phyloP scores from a whole-genome alignment of 495 filamentous ascomycete species.

The Tuber borchii region DNA sequence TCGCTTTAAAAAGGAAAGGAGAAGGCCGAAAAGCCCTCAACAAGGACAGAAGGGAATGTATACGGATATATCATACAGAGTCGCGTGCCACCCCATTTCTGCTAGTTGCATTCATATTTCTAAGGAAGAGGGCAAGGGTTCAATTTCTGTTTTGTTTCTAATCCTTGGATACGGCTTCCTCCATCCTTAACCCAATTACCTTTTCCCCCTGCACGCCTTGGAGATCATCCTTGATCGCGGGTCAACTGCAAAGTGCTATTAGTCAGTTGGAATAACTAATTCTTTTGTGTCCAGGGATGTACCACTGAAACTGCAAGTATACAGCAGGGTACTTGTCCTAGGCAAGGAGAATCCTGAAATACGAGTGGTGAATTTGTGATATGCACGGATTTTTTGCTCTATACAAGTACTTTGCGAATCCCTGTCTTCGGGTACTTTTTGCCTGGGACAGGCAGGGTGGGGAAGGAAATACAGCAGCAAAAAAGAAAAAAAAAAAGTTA shows the following conservation, averaged over 20 bases:
- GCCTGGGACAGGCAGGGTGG: not conserved
- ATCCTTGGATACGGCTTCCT: not conserved
- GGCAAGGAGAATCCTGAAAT: too few species aligned
- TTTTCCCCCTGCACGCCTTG: not conserved
- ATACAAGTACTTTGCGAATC: too few species aligned
- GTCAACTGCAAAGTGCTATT: not conserved
- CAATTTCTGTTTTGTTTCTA: not conserved
- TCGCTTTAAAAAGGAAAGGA: not conserved
- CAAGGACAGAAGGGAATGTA: not conserved
- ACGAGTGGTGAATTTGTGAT: too few species aligned
- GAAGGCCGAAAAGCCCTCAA: not conserved
- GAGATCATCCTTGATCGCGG: not conserved
- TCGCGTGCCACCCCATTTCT: not conserved
- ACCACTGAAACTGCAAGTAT: not conserved
- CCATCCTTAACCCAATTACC: not conserved
- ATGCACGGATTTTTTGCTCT: too few species aligned
- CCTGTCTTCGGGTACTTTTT: too few species aligned
- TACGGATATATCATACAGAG: not conserved
- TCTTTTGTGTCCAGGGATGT: not conserved
- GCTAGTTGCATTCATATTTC: not conserved
- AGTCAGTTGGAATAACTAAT: not conserved
- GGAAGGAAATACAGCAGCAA: not conserved
- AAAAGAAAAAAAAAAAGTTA: not conserved
- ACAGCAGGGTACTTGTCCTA: too few species aligned
- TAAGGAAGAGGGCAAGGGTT: not conserved